Percentiles rank a stretch among this genome's conserved stretches.
These are phyloP conservation scores for Tinospora cordifolia DNA, from an alignment of 164 flowering plant species.

Conservation along the genomic window DNA sequence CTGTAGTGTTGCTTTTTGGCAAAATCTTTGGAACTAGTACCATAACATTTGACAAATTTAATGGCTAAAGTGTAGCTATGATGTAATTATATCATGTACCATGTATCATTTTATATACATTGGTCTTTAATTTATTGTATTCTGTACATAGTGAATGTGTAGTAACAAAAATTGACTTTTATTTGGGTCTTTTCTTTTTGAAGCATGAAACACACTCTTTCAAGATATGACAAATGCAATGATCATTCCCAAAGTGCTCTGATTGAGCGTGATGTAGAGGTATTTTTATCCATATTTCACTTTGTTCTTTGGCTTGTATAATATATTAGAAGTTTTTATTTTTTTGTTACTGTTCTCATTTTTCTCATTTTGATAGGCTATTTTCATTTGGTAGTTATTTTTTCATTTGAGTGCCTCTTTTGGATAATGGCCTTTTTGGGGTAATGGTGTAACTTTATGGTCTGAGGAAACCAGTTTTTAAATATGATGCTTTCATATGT, in stretches of 20 bases:
- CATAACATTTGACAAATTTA: no score
- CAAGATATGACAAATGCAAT: conserved; percentile 54
- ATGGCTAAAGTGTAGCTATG: no score
- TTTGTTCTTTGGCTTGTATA: neutral
- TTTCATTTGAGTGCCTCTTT: neutral
- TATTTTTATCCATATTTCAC: conserved; percentile 14
- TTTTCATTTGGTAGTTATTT: no score
- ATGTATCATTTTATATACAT: neutral
- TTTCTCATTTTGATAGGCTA: neutral
- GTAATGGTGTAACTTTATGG: neutral
- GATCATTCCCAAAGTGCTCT: conserved; percentile 32
- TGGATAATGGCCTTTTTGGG: neutral
- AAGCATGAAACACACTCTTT: conserved; percentile 61
- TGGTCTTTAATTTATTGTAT: neutral
- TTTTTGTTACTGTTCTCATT: neutral
- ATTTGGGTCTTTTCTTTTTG: conserved; percentile 5
- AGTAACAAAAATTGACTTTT: neutral
- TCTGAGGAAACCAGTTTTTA: neutral
- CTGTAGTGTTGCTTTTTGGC: no score
- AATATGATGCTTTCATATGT: neutral
- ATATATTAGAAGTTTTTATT: neutral
- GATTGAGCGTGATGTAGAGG: conserved; percentile 46
- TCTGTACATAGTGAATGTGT: neutral
- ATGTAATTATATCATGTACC: no score
- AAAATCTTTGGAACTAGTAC: no score